Base-by-base conservation (phyloP, 768 basidiomycete genomes). In the Multifurca ochricompacta region DNA sequence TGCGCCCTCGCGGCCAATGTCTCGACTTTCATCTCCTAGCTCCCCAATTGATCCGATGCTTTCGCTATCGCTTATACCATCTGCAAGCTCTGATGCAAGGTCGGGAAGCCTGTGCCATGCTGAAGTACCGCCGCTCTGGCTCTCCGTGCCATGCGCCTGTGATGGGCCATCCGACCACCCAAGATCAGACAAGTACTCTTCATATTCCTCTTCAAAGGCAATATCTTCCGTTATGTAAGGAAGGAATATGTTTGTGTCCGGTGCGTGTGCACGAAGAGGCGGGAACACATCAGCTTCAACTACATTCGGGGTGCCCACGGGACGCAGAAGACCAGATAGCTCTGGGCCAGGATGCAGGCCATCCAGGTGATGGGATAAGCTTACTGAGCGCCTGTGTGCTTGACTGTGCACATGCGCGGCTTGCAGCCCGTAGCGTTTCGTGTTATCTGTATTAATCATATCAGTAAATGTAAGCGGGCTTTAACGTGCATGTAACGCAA, bases 121-220 rank as follows among this genome's bases (percentile, higher is more conserved):
- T 21, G 80, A 83, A 41, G 65, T 57, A 19, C 58, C 67, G 44
- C 66, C 62, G 7, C 57, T 66, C 32, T 73, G 72, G 21, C 74
- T 74, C 46, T 70, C 68, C 2, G 67, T 65, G 39, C 55, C 55
- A 21, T 57, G 56, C 25, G 77, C 71, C 39, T 63, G 63, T 30
- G 64, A 59, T 51, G 77, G 74, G 43, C 80, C 78, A 50, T 85
- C 83, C 3, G 82, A 78, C 75, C 78, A 86, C 16, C 86, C 87
- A 21, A 93, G 72, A 64, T 91, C 91, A n/a, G 85, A 89, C 25
- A 98, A 73, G 62, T 95, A 92, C 64, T 95, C 93, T 67, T 97
- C 94, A 64, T 96, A 98, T 64, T 96, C 94, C 65, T 92, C 91
- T 64, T 97, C 94, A 61, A 93, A 94, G 1, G 91, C 92, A 55